These are phyloP conservation scores for Exserohilum turcica DNA, from an alignment of 2,329 filamentous ascomycete genomes.

Conservation along the genomic window DNA sequence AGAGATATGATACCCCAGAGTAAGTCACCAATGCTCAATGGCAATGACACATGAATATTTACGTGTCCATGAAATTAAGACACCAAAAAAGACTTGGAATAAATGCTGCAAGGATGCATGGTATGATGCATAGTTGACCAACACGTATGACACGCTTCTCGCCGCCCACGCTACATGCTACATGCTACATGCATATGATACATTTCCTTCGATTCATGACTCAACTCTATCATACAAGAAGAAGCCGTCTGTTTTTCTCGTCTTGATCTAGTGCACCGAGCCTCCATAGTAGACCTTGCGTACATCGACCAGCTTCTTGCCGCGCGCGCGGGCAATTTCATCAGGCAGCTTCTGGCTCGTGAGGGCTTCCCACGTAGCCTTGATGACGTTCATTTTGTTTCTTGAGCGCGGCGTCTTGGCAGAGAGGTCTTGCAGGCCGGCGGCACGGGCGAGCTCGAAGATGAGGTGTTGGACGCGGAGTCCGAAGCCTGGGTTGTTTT, in stretches of 20 bases:
- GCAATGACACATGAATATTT: too few relatives aligned
- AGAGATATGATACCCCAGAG: constrained; percentile 7
- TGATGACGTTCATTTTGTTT: constrained; percentile 98
- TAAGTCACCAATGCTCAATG: not conserved
- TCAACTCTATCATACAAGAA: constrained; percentile 27
- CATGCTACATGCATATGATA: constrained; percentile 22
- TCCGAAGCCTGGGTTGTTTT: constrained; percentile 79
- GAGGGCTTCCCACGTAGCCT: constrained; percentile 84
- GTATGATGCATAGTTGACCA: constrained; percentile 6
- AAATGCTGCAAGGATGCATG: not conserved
- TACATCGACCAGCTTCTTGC: constrained; percentile 95
- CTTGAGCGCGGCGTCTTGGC: constrained; percentile 82
- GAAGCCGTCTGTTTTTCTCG: too few relatives aligned
- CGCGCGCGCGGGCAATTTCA: constrained; percentile 83
- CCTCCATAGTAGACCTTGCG: constrained; percentile 97
- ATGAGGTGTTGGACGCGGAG: constrained; percentile 89
- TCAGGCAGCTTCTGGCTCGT: constrained; percentile 84
- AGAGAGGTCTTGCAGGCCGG: constrained; percentile 84
- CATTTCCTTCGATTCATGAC: not conserved
- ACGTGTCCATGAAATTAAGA: too few relatives aligned
- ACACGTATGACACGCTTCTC: not conserved
- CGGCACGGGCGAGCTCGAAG: constrained; percentile 89
- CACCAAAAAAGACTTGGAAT: not conserved
- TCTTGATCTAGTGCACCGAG: constrained; percentile 42
- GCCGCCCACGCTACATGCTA: not conserved